Evolutionary conservation across 495 filamentous ascomycete genomes (phyloP), one percentile per base, ranked within the genome.

Genomic region (Amniculicola lignicola): DNA sequence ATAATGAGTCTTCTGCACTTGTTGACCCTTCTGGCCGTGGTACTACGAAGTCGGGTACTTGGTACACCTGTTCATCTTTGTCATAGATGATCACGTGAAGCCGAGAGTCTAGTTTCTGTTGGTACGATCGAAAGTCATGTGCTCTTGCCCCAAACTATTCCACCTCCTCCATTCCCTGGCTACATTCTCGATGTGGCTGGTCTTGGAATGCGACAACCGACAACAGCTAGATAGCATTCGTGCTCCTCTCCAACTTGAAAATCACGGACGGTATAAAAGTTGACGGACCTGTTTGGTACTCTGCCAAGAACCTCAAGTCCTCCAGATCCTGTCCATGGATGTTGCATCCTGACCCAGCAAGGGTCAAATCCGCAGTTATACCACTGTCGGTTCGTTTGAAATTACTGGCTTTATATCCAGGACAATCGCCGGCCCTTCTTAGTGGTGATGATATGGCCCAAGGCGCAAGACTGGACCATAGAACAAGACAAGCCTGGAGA

Each of bases 11-110:
- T 7, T 39, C 40, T 18, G 47, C 35, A 15, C 28, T 51, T 15
- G 18, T 12, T 6, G 55, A 45, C 1, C 55, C 55, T 27, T 12
- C 36, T 15, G 55, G 55, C 6, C 55, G 46, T n/a, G 55, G 55
- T 5, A 59, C 47, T 14, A 59, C 39, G n/a, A 46, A 59, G 10
- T 59, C 55, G 3, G 55, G 55, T 7, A 59, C 55, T 25, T 59
- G 55, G 47, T 59, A 59, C 9, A 52, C 55, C 33, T 52, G 25
- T 19, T 59, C 55, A 29, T 51, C 47, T 21, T 59, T 62, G 79
- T 94, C 89, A 52, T 86, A 81, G 51, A 95, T 91, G 65, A 87
- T 83, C 59, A 94, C 85, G 69, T 93, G 89, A 9, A 94, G 81
- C 15, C 89, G 85, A 22, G 78, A 75, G 33, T 86, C 87, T 90